Percentiles rank a stretch among this genome's conserved stretches.
These are phyloP conservation scores for Blastobotrys proliferans DNA, from an alignment of 1,139 yeast genomes.

Conservation along the genomic window DNA sequence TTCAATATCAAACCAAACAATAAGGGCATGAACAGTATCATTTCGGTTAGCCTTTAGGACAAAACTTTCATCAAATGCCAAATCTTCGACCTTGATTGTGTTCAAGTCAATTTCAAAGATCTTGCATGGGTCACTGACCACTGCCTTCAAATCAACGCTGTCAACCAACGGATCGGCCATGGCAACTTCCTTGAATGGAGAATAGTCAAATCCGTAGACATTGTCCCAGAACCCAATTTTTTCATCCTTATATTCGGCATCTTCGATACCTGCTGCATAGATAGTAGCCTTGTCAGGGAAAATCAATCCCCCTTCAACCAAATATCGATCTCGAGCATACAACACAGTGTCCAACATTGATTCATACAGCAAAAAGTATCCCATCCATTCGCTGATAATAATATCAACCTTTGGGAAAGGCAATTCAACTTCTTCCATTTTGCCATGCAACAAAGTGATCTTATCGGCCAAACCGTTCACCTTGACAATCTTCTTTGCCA, in stretches of 20 bases:
- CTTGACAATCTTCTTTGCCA: conserved; percentile 82
- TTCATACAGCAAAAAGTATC: conserved; percentile 91
- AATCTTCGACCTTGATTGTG: conserved; percentile 78
- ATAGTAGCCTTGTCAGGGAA: conserved; percentile 94
- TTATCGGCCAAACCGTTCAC: conserved; percentile 83
- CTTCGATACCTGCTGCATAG: conserved; percentile 92
- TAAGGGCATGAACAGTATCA: conserved; percentile 82
- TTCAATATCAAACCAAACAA: conserved; percentile 93
- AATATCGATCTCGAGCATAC: conserved; percentile 87
- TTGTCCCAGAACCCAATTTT: conserved; percentile 95
- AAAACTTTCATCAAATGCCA: conserved; percentile 68
- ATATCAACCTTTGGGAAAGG: conserved; percentile 83
- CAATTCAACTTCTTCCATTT: conserved; percentile 85
- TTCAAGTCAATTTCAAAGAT: conserved; percentile 83
- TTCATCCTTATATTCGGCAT: conserved; percentile 87
- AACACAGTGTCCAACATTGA: conserved; percentile 97
- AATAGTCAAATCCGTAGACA: conserved; percentile 93
- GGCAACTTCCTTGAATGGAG: conserved; percentile 66
- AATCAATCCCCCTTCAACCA: conserved; percentile 82
- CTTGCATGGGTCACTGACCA: conserved; percentile 64
- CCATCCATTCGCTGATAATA: conserved; percentile 99
- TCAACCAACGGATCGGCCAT: conserved; percentile 95
- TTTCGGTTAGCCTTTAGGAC: conserved; percentile 67
- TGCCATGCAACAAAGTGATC: conserved; percentile 86
- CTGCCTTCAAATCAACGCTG: conserved; percentile 77